A percentile compares a stretch with the other conserved stretches of the same genome.
Evolutionary conservation across 2,329 filamentous ascomycete species (phyloP).

Genomic region (Epichloe sp.): DNA sequence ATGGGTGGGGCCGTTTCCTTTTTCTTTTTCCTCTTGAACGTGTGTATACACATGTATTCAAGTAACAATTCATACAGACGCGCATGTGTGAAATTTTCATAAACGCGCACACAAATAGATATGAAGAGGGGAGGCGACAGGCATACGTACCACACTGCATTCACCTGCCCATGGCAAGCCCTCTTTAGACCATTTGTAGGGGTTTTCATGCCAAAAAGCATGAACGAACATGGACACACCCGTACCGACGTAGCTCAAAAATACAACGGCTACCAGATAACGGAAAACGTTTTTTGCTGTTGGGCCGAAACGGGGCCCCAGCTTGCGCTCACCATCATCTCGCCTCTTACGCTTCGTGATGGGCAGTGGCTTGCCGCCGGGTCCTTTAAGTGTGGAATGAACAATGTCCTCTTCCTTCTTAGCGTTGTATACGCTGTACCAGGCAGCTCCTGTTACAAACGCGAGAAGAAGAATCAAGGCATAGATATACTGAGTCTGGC

Average conservation of each 20-base stretch:
- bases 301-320: constrained; percentile 46
- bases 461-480: constrained; percentile 37
- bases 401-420: constrained; percentile 34
- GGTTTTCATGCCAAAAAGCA: constrained; percentile 40
- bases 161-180: constrained; percentile 64
- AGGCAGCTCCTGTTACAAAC: constrained; percentile 36
- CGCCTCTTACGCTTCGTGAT: constrained; percentile 44
- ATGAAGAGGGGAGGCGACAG: background rate
- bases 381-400: constrained; percentile 48
- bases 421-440: constrained; percentile 39
- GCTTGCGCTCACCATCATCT: constrained; percentile 30
- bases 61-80: no score
- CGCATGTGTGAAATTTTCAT: no score
- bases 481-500: constrained; percentile 36
- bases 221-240: constrained; percentile 61
- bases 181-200: constrained; percentile 24
- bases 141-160: constrained; percentile 52
- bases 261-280: constrained; percentile 56
- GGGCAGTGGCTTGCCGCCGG: constrained; percentile 81
- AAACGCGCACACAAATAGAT: no score
- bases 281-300: constrained; percentile 60
- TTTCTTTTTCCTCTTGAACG: no score
- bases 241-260: constrained; percentile 65
- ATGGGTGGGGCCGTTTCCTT: no score
- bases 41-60: no score